Percentiles rank a stretch among this genome's conserved stretches.
Evolutionary conservation across 257 asterid genomes (phyloP).

Genomic region (Capsicum rhomboideum): DNA sequence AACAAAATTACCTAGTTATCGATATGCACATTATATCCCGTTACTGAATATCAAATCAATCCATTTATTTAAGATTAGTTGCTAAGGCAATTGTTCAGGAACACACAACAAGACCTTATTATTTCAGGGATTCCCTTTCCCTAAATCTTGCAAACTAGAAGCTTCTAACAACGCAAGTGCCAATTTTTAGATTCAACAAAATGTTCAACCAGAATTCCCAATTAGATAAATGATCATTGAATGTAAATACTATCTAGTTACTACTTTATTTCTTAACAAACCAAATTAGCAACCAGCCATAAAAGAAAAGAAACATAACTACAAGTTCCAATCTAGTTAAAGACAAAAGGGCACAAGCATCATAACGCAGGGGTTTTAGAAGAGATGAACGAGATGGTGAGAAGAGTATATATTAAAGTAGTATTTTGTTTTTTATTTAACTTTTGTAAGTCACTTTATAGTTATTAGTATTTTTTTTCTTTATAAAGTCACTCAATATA

Average conservation of each 20-base stretch:
- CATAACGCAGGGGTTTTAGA: neutral
- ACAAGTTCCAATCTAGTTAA: neutral
- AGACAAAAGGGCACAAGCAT: neutral
- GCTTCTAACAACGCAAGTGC: neutral
- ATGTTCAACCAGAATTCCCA: neutral
- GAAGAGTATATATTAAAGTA: too few species aligned
- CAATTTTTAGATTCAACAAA: neutral
- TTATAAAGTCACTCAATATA: too few species aligned
- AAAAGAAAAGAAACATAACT: neutral
- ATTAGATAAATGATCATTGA: neutral
- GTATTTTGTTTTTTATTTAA: too few species aligned
- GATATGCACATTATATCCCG: neutral
- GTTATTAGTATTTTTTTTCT: too few species aligned
- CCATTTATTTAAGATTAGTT: neutral
- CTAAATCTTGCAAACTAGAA: neutral
- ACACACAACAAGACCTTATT: neutral
- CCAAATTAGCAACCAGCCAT: neutral
- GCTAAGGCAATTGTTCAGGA: neutral
- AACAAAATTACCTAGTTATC: neutral
- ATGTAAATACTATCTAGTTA: neutral
- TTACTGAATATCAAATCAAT: neutral
- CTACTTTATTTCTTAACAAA: neutral
- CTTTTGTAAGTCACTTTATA: too few species aligned
- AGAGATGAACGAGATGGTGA: too few species aligned
- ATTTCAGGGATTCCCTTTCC: neutral